Base-by-base conservation (phyloP, 1,139 yeast species). In the Komagataea norvegica region DNA sequence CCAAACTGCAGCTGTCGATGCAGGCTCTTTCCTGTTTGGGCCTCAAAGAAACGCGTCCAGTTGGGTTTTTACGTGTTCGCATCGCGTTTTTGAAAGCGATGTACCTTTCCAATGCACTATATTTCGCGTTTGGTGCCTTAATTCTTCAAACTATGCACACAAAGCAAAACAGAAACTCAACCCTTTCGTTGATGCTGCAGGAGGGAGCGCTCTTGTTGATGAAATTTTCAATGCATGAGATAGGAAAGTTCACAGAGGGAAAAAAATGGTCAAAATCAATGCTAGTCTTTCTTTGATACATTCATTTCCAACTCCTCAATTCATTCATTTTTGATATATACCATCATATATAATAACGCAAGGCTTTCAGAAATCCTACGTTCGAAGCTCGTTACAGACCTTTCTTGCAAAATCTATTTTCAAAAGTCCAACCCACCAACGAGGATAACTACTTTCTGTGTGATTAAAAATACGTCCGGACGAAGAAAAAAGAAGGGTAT, bases 181-280 rank as follows among this genome's bases (percentile, higher is more conserved):
- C 26, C 33, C 33, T 19, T 28, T 28, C 23, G 11, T 16, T 19
- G n/a, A 9, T 7, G 8, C 20, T 26, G 29, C 29, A 26, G 29
- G 20, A 16, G n/a, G 20, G n/a, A 8, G 29, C 7, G 6, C n/a
- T 20, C 6, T 19, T 13, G 23, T n/a, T 17, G 16, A 28, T 23
- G 10, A 8, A n/a, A 15, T 5, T 16, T 6, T 6, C 19, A 26
- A 26, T 16, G n/a, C n/a, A 16, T 20, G 10, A n/a, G 29, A 15
- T n/a, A n/a, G n/a, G n/a, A n/a, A n/a, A n/a, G n/a, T n/a, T n/a
- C n/a, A 13, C 20, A 28, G 14, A 28, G 20, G 14, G 20, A 20
- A 19, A n/a, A 9, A 6, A 13, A 19, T 15, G 15, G 4, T 22
- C 15, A 8, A 15, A 11, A 10, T 7, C 15, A 16, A 17, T 22